Conservation (phyloP, 306 rosid species). For the Medicago arabica region DNA sequence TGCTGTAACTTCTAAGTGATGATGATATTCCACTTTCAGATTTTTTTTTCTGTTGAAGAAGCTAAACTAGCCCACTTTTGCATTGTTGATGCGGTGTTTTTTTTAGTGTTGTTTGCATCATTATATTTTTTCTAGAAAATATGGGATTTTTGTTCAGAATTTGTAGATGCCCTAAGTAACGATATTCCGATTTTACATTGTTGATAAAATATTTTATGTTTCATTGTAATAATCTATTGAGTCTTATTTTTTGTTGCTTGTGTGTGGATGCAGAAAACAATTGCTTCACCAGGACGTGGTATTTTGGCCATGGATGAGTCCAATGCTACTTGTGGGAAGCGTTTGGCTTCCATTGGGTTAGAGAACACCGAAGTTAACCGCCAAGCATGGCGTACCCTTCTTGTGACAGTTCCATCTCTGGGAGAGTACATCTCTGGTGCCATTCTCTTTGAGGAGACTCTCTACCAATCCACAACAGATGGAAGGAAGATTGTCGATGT, state of each 20-base stretch:
- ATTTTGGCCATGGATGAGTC: slow-evolving; percentile 97
- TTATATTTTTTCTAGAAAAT: background rate
- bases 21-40: background rate
- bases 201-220: background rate
- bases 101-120: background rate
- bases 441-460: slow-evolving; percentile 89
- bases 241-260: background rate
- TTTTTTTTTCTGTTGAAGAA: no score
- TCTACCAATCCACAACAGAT: slow-evolving; percentile 81
- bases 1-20: background rate
- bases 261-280: slow-evolving; percentile 49
- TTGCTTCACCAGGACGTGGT: slow-evolving; percentile 92
- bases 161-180: background rate
- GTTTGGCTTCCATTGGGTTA: slow-evolving; percentile 83
- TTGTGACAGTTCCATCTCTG: slow-evolving; percentile 65
- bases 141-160: background rate
- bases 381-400: slow-evolving; percentile 82
- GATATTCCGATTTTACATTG: background rate
- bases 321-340: slow-evolving; percentile 88
- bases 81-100: background rate
- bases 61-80: no score
- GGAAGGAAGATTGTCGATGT: slow-evolving; percentile 82
- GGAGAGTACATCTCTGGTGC: slow-evolving; percentile 87
- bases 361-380: slow-evolving; percentile 93
- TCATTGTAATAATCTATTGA: background rate